Percentiles rank a stretch among this genome's conserved stretches.
Evolutionary conservation across 805 yeast species (phyloP).

Genomic region (Hanseniaspora clermontiae): DNA sequence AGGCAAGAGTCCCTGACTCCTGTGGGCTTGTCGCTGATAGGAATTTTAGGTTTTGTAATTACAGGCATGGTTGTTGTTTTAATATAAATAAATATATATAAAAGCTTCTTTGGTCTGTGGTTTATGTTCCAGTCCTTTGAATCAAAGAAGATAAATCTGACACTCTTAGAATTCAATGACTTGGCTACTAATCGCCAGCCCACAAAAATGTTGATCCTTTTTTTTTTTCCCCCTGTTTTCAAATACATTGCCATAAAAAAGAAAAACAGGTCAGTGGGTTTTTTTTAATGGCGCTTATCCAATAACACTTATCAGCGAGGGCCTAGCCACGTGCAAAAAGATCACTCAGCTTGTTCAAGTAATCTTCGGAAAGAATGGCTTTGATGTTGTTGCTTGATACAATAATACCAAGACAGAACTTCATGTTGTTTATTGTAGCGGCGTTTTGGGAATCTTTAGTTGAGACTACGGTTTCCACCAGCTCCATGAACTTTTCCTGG

Average conservation of each 20-base stretch:
- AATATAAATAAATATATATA: not conserved
- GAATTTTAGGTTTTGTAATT: constrained; percentile 10
- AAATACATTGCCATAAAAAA: not conserved
- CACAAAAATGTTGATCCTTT: not conserved
- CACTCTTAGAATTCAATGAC: not conserved
- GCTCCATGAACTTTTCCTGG: not conserved
- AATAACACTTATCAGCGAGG: constrained; percentile 18
- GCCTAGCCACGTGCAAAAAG: constrained; percentile 21
- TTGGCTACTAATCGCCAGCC: too few species aligned
- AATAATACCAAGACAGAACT: constrained; percentile 24
- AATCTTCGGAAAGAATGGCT: not conserved
- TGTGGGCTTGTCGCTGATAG: constrained; percentile 3
- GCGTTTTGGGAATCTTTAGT: not conserved
- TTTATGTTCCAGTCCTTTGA: too few species aligned
- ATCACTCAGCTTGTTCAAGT: constrained; percentile 9
- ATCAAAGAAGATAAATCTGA: not conserved
- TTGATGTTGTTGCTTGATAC: constrained; percentile 19
- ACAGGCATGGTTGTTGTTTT: not conserved
- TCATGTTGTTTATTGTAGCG: constrained; percentile 22
- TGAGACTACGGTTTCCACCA: not conserved
- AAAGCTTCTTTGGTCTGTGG: not conserved
- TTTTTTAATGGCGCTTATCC: too few species aligned
- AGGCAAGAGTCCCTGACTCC: constrained; percentile 33
- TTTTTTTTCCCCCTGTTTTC: not conserved
- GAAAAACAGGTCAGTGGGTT: not conserved